Conservation (phyloP, 2,329 filamentous ascomycete genomes). For the Calonectria crousiana region DNA sequence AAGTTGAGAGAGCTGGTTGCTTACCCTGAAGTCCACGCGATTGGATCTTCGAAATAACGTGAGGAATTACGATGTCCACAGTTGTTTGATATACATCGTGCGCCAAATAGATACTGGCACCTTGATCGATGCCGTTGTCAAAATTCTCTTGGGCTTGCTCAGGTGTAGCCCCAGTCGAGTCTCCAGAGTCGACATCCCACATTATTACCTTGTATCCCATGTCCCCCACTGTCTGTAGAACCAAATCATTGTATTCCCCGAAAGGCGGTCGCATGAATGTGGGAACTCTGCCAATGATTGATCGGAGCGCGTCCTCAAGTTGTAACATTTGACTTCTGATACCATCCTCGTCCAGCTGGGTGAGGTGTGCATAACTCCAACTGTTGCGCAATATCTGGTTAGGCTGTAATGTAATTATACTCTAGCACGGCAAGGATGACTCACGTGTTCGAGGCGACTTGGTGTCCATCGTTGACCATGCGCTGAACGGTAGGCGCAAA, state of each 20-base stretch:
- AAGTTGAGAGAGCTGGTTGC: neutral
- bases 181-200: neutral
- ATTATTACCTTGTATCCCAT: neutral
- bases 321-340: neutral
- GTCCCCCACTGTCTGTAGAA: neutral
- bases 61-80: neutral
- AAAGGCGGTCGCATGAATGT: neutral
- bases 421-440: neutral
- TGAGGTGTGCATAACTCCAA: neutral
- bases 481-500: neutral
- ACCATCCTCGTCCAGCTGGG: neutral
- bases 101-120: neutral
- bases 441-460: neutral
- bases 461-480: neutral
- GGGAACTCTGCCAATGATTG: neutral
- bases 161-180: neutral
- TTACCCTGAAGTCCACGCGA: neutral
- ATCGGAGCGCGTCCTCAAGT: neutral
- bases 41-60: neutral
- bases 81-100: neutral
- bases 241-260: neutral
- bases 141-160: neutral
- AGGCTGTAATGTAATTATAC: neutral
- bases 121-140: neutral
- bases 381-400: neutral